phyloP scores from a whole-genome alignment of 2,329 filamentous ascomycete species.

The Diaporthe ilicicola region DNA sequence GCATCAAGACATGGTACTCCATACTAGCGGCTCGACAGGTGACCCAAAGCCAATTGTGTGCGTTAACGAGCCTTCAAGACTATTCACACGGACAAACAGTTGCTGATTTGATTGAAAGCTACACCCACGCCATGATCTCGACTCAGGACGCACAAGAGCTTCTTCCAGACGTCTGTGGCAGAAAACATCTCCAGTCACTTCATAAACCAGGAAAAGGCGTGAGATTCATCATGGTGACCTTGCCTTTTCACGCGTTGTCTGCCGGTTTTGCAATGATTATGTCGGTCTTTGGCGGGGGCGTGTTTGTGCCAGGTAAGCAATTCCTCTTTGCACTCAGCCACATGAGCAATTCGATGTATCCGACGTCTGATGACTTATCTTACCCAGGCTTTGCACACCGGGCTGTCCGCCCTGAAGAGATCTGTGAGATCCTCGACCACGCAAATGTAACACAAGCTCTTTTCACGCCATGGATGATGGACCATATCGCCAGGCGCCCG shows the following conservation, averaged over 20 bases:
- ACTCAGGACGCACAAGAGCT: constrained; percentile 16
- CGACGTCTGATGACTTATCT: not conserved
- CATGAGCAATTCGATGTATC: not conserved
- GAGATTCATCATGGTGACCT: constrained; percentile 31
- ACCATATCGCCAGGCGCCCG: constrained; percentile 32
- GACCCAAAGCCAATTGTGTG: constrained; percentile 34
- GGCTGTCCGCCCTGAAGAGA: constrained; percentile 26
- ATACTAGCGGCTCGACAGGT: constrained; percentile 36
- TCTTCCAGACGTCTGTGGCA: not conserved
- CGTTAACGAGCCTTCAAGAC: not conserved
- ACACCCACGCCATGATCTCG: constrained; percentile 14
- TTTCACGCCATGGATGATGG: constrained; percentile 36
- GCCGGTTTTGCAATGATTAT: constrained; percentile 10
- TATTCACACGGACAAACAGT: accelerated
- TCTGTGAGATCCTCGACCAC: constrained; percentile 32
- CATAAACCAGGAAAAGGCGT: constrained; percentile 26
- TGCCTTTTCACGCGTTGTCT: constrained; percentile 35
- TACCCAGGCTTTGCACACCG: constrained; percentile 32
- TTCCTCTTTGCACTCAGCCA: no score
- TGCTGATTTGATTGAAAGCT: not conserved
- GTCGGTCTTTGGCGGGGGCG: constrained; percentile 32
- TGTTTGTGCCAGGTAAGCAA: constrained; percentile 30
- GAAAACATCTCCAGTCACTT: not conserved
- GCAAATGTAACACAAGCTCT: constrained; percentile 29
- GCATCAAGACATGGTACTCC: constrained; percentile 25